phyloP scores from a whole-genome alignment of 164 flowering plant genomes.

The Magnolia kwangsiensis region DNA sequence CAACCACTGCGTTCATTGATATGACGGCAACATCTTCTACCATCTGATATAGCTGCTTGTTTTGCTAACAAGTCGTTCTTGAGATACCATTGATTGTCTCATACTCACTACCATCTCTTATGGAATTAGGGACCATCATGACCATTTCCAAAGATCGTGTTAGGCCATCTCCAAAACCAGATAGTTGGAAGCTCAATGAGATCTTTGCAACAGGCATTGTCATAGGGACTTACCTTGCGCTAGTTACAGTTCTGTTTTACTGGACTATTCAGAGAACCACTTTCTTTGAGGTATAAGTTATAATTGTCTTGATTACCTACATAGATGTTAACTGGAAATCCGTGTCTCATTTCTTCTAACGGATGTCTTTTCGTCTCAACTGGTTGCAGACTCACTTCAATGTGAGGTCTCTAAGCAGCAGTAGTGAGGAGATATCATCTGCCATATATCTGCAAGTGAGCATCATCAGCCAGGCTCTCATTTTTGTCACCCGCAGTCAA shows the following conservation, averaged over 20 bases:
- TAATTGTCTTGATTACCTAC: background rate
- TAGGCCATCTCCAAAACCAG: constrained; percentile 83
- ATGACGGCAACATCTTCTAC: background rate
- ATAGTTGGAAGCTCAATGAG: constrained; percentile 85
- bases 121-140: constrained; percentile 72
- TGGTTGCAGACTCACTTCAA: constrained; percentile 39
- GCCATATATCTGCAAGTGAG: constrained; percentile 68
- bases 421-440: constrained; percentile 38
- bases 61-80: background rate
- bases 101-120: background rate
- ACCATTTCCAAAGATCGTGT: constrained; percentile 82
- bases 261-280: constrained; percentile 50
- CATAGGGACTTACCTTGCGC: constrained; percentile 83
- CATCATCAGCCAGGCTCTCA: constrained; percentile 62
- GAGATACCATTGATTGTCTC: background rate
- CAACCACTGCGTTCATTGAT: background rate
- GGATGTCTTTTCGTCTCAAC: background rate
- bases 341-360: background rate
- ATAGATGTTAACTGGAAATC: background rate
- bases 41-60: background rate
- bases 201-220: constrained; percentile 84
- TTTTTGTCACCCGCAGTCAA: constrained; percentile 71
- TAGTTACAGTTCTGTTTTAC: constrained; percentile 75
- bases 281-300: constrained; percentile 70
- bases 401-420: constrained; percentile 24